Percentiles rank a stretch among this genome's conserved stretches.
Evolutionary conservation across 2,329 filamentous ascomycete species (phyloP).

Genomic region (Daldinia sp.): DNA sequence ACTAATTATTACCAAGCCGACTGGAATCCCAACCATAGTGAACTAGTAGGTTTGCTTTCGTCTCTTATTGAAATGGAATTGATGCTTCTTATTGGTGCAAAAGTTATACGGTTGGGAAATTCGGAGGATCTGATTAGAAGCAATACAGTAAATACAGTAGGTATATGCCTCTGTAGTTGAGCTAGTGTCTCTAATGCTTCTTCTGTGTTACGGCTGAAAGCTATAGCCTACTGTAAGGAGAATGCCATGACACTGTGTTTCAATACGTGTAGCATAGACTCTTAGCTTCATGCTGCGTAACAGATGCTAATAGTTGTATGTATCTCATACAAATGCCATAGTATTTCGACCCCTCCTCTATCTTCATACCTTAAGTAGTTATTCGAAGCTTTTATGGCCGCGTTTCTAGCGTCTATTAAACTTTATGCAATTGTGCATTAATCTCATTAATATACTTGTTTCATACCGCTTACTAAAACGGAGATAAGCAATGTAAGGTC

Average conservation of each 20-base stretch:
- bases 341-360: background rate
- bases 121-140: conserved; percentile 9
- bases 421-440: conserved; percentile 8
- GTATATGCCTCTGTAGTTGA: background rate
- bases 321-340: background rate
- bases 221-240: background rate
- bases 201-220: background rate
- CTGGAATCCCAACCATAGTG: background rate
- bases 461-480: conserved; percentile 7
- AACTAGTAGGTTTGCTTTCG: background rate
- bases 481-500: background rate
- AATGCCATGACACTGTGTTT: conserved; percentile 2
- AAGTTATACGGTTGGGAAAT: background rate
- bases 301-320: background rate
- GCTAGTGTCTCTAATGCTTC: background rate
- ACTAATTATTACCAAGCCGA: background rate
- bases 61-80: background rate
- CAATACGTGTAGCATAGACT: background rate
- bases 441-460: background rate
- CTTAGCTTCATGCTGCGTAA: conserved; percentile 7
- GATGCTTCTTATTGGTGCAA: conserved; percentile 1
- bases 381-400: conserved; percentile 13
- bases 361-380: conserved; percentile 20
- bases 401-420: conserved; percentile 17
- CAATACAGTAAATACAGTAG: background rate